These are phyloP conservation scores for Bjerkandera adusta DNA, from an alignment of 1,284 basidiomycete species.

Conservation along the genomic window DNA sequence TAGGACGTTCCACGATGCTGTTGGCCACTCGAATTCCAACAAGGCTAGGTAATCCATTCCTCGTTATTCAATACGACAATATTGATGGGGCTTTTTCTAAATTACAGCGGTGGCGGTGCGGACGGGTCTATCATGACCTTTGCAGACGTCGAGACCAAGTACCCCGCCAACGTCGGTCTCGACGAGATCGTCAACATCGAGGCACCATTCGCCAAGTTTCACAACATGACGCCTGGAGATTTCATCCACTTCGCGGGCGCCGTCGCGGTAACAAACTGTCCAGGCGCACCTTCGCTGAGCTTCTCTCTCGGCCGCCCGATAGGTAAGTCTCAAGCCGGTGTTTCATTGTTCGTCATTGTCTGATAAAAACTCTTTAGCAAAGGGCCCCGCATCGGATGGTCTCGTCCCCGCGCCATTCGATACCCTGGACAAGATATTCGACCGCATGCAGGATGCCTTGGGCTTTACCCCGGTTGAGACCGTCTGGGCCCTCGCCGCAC, in stretches of 20 bases:
- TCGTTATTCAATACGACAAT: background rate
- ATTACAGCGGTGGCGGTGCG: slow-evolving; percentile 17
- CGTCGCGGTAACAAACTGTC: slow-evolving; percentile 26
- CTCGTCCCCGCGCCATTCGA: slow-evolving; percentile 26
- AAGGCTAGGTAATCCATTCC: background rate
- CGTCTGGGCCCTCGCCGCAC: slow-evolving; percentile 25
- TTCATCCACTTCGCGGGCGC: slow-evolving; percentile 29
- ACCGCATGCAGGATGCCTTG: slow-evolving; percentile 25
- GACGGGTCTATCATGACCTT: slow-evolving; percentile 16
- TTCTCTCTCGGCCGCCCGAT: slow-evolving; percentile 17
- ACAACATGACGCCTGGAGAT: slow-evolving; percentile 17
- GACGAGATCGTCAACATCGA: slow-evolving; percentile 27
- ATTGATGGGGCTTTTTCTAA: background rate
- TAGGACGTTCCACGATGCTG: slow-evolving; percentile 3
- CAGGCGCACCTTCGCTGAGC: slow-evolving; percentile 10
- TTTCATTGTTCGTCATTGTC: slow-evolving; percentile 19
- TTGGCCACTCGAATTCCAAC: slow-evolving; percentile 1
- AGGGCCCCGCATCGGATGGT: slow-evolving; percentile 18
- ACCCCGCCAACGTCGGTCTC: slow-evolving; percentile 22
- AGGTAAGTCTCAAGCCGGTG: slow-evolving; percentile 26
- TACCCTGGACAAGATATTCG: slow-evolving; percentile 22
- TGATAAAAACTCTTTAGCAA: slow-evolving; percentile 13
- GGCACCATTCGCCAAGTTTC: slow-evolving; percentile 19
- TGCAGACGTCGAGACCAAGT: slow-evolving; percentile 11
- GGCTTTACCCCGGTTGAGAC: slow-evolving; percentile 24